These are phyloP conservation scores for Hypholoma fasciculare DNA, from an alignment of 768 basidiomycete species.

Conservation along the genomic window DNA sequence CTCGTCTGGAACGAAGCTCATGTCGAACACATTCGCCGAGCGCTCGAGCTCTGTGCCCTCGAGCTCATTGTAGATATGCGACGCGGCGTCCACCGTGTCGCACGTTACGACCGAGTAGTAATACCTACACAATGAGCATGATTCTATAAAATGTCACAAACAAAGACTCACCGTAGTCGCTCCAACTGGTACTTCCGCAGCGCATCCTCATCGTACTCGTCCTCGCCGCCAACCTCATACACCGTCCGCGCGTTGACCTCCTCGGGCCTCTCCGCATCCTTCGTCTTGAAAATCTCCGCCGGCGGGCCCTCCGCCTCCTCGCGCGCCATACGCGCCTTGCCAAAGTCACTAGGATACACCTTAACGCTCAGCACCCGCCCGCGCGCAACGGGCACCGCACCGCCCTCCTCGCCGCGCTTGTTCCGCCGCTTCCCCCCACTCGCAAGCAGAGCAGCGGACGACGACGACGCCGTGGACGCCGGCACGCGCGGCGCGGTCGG, in stretches of 20 bases:
- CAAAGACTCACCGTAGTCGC: conserved; percentile 69
- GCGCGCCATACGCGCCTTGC: conserved; percentile 78
- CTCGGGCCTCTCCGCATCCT: conserved; percentile 37
- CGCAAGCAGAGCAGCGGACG: background rate
- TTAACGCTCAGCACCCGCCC: conserved; percentile 77
- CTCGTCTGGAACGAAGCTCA: conserved; percentile 90
- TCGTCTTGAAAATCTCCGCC: conserved; percentile 72
- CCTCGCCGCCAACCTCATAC: conserved; percentile 65
- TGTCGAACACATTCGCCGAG: conserved; percentile 93
- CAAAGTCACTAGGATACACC: conserved; percentile 94
- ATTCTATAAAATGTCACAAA: background rate
- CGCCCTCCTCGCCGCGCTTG: conserved; percentile 8
- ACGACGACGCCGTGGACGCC: conserved; percentile 24
- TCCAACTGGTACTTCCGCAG: conserved; percentile 92
- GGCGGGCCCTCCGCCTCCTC: conserved; percentile 95
- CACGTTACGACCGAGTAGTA: conserved; percentile 95
- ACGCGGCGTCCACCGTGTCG: conserved; percentile 73
- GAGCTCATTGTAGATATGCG: conserved; percentile 80
- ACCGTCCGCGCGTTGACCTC: conserved; percentile 67
- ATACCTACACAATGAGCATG: conserved; percentile 54
- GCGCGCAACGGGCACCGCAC: conserved; percentile 37
- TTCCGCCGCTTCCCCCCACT: background rate
- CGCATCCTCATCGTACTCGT: conserved; percentile 87
- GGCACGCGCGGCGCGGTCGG: conserved; percentile 45
- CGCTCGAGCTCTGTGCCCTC: conserved; percentile 96